Evolutionary conservation across 139 green algal species (phyloP).

Genomic region (Chlamydomonas incerta): DNA sequence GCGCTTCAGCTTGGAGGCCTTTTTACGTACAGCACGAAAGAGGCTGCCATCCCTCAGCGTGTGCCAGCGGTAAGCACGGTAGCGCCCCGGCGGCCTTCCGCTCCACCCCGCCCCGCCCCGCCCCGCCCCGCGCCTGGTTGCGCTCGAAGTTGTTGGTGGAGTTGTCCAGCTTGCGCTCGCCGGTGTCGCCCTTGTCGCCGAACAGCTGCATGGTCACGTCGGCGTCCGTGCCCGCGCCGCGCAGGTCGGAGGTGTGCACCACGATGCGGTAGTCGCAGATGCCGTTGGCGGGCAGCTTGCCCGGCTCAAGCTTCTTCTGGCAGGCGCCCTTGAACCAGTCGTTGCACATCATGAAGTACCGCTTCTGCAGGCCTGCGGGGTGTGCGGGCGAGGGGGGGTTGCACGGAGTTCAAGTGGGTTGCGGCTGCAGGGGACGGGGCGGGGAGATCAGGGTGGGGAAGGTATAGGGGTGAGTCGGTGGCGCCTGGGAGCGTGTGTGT

Average conservation of each 20-base stretch:
- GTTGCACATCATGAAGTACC: slow-evolving; percentile 63
- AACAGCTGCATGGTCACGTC: slow-evolving; percentile 58
- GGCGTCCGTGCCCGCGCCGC: slow-evolving; percentile 53
- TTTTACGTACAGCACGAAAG: too few species aligned
- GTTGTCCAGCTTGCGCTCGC: slow-evolving; percentile 58
- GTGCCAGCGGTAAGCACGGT: too few species aligned
- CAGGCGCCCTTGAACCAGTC: slow-evolving; percentile 67
- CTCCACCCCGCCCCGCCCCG: too few species aligned
- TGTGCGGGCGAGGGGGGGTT: background rate
- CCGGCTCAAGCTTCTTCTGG: slow-evolving; percentile 53
- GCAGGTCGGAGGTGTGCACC: slow-evolving; percentile 59
- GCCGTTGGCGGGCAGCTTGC: slow-evolving; percentile 50
- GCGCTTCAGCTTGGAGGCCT: too few species aligned
- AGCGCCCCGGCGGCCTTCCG: too few species aligned
- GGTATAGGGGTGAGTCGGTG: too few species aligned
- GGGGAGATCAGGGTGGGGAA: too few species aligned
- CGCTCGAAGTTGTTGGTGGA: slow-evolving; percentile 54
- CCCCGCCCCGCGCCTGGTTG: too few species aligned
- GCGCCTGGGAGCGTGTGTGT: too few species aligned
- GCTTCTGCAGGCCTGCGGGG: slow-evolving; percentile 53
- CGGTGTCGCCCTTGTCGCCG: slow-evolving; percentile 67
- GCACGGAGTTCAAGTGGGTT: background rate
- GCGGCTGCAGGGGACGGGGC: too few species aligned
- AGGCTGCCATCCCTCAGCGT: too few species aligned
- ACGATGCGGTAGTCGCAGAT: slow-evolving; percentile 61